Evolutionary conservation across 108 stramenopile genomes (phyloP).

Genomic region (Stephanodiscus minutulus): DNA sequence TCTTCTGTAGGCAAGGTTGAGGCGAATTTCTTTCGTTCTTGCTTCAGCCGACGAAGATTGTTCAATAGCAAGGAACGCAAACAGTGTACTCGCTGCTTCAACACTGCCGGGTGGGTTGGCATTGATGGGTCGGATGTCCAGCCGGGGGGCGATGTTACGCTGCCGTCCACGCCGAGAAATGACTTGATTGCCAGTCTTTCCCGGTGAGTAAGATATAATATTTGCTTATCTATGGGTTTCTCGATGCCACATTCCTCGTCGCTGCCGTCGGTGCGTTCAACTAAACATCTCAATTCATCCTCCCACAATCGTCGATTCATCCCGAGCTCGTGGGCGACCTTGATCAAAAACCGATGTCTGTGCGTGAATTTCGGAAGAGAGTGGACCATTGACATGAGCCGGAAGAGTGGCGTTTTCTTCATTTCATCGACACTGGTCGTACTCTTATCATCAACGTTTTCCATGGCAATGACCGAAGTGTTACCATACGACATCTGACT

Average conservation of each 20-base stretch:
- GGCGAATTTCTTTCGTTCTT: not conserved
- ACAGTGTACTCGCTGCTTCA: slow-evolving; percentile 3
- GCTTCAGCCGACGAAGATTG: slow-evolving; percentile 10
- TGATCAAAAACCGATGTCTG: slow-evolving; percentile 24
- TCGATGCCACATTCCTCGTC: not conserved
- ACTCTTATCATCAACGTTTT: slow-evolving; percentile 1
- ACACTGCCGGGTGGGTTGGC: slow-evolving; percentile 9
- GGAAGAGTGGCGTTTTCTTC: slow-evolving; percentile 17
- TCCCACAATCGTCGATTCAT: slow-evolving; percentile 29
- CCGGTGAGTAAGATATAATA: not conserved
- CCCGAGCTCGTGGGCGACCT: slow-evolving; percentile 26
- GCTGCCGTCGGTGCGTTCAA: slow-evolving; percentile 9
- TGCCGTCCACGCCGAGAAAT: slow-evolving; percentile 44
- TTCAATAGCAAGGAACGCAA: slow-evolving; percentile 12
- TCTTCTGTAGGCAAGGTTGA: not conserved
- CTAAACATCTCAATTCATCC: slow-evolving; percentile 18
- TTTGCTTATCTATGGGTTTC: not conserved
- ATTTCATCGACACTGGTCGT: not conserved
- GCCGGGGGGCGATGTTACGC: slow-evolving; percentile 27
- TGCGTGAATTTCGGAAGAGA: slow-evolving; percentile 23
- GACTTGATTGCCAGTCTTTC: slow-evolving; percentile 40
- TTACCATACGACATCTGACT: slow-evolving; percentile 22
- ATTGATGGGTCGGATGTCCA: slow-evolving; percentile 28
- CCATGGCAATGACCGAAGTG: slow-evolving; percentile 18
- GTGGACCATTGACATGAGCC: slow-evolving; percentile 35